Conservation (phyloP, 208 protist species). For the Leishmania major region DNA sequence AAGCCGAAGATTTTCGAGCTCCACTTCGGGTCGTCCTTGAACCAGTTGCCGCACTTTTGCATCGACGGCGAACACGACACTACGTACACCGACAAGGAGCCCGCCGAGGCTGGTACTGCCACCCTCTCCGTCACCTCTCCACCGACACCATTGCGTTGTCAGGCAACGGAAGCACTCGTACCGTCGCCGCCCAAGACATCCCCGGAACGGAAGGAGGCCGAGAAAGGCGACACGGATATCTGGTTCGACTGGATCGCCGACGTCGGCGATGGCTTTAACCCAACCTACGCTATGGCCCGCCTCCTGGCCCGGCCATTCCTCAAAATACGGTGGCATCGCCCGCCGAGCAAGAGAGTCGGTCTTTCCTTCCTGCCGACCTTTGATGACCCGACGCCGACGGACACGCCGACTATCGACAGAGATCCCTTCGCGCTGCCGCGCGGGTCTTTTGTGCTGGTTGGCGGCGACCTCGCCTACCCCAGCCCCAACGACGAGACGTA, state of each 20-base stretch:
- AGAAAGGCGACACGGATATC: conserved; percentile 37
- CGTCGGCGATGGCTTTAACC: conserved; percentile 89
- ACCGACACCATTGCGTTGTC: neutral
- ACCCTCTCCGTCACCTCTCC: neutral
- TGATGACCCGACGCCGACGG: conserved; percentile 5
- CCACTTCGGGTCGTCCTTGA: conserved; percentile 33
- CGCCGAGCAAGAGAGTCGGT: neutral
- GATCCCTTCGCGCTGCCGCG: conserved; percentile 71
- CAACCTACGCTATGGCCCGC: conserved; percentile 86
- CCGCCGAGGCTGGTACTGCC: neutral
- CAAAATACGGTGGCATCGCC: conserved; percentile 60
- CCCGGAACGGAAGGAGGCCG: neutral
- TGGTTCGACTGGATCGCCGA: conserved; percentile 91
- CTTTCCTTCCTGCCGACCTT: neutral
- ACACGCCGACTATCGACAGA: conserved; percentile 38
- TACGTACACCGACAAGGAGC: neutral
- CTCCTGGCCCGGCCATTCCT: conserved; percentile 69
- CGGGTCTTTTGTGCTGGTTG: conserved; percentile 78
- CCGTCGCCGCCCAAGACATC: neutral
- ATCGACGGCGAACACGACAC: neutral
- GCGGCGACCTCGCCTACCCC: conserved; percentile 87
- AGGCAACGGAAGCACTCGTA: neutral
- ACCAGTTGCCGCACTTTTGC: neutral
- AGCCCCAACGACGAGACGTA: conserved; percentile 77
- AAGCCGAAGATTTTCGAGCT: conserved; percentile 69